A percentile compares a stretch with the other conserved stretches of the same genome.
These are phyloP conservation scores for Nitzschia palea DNA, from an alignment of 108 stramenopile genomes.

Conservation along the genomic window DNA sequence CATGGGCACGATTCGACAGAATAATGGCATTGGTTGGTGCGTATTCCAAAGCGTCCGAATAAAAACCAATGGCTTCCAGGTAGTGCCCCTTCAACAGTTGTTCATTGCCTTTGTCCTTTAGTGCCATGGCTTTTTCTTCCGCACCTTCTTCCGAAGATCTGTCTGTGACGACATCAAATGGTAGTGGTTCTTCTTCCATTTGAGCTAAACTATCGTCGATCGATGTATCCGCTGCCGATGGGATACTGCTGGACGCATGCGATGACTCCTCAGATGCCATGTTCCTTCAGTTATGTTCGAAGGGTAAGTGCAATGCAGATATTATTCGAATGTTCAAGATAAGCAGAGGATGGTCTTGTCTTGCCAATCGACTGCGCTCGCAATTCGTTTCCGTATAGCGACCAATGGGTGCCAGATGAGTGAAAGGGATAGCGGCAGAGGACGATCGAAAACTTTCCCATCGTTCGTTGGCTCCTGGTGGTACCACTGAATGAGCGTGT, in stretches of 20 bases:
- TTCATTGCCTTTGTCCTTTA: conserved; percentile 78
- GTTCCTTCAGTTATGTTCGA: no score
- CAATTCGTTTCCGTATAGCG: no score
- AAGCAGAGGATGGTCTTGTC: no score
- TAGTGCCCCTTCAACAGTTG: conserved; percentile 65
- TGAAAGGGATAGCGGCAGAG: no score
- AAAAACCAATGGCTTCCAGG: conserved; percentile 75
- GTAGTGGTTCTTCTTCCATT: background rate
- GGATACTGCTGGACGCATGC: conserved; percentile 8
- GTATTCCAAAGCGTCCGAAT: conserved; percentile 72
- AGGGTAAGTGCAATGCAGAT: no score
- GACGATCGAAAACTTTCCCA: no score
- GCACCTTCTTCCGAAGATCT: conserved; percentile 6
- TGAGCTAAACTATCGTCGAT: background rate
- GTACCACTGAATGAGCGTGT: no score
- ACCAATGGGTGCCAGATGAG: no score
- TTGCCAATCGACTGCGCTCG: no score
- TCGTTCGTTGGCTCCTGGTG: no score
- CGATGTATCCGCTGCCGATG: conserved; percentile 10
- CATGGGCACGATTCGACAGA: conserved; percentile 92
- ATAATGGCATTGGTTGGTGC: conserved; percentile 82
- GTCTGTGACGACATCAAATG: conserved; percentile 6
- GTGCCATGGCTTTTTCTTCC: conserved; percentile 45
- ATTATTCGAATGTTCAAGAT: no score
- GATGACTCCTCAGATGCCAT: conserved; percentile 11